phyloP scores from a whole-genome alignment of 2,329 filamentous ascomycete genomes.

The Venturia pyrina region DNA sequence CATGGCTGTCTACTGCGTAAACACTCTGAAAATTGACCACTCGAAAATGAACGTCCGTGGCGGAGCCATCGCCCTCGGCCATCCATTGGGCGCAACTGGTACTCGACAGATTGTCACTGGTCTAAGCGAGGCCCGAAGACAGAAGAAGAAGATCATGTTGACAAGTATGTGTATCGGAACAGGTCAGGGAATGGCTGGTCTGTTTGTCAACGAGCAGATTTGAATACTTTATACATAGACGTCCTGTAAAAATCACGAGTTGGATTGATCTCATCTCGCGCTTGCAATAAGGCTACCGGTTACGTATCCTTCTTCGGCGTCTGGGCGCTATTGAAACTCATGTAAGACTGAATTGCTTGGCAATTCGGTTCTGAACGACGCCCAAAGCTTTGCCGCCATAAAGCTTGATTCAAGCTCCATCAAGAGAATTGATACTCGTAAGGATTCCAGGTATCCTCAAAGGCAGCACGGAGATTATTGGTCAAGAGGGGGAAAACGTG shows the following conservation, averaged over 20 bases:
- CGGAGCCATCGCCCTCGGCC: constrained; percentile 73
- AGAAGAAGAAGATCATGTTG: constrained; percentile 81
- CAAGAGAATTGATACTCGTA: too few species aligned
- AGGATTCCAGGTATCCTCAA: too few species aligned
- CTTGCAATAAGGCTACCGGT: too few species aligned
- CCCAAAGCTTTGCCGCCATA: too few species aligned
- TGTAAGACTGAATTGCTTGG: too few species aligned
- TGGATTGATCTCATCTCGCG: not conserved
- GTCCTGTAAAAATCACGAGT: not conserved
- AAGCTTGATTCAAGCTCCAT: too few species aligned
- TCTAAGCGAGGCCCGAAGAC: constrained; percentile 70
- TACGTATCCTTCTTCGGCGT: too few species aligned
- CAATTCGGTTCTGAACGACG: too few species aligned
- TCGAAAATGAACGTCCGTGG: constrained; percentile 73
- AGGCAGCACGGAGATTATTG: too few species aligned
- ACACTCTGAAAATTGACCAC: constrained; percentile 55
- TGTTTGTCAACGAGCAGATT: constrained; percentile 55
- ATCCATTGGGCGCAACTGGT: constrained; percentile 72
- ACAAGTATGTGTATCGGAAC: constrained; percentile 81
- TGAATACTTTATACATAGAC: constrained; percentile 15
- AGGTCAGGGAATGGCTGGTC: constrained; percentile 54
- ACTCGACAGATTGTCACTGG: constrained; percentile 80
- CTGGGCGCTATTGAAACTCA: too few species aligned
- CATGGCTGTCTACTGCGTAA: constrained; percentile 89
- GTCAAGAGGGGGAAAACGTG: too few species aligned